Evolutionary conservation across 164 flowering plant genomes (phyloP).

Genomic region (Annona squamosa): DNA sequence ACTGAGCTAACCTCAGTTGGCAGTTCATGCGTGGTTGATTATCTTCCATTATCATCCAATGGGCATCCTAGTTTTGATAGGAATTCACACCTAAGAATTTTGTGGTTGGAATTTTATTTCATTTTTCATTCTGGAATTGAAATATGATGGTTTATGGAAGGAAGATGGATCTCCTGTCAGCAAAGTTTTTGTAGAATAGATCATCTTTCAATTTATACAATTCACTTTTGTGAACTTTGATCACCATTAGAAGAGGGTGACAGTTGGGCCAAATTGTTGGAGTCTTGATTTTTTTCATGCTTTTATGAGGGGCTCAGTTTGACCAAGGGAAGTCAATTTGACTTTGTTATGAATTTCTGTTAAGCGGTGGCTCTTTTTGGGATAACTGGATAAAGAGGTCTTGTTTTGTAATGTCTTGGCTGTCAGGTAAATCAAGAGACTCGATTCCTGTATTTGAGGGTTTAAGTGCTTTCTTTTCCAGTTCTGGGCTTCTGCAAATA

Average conservation of each 20-base stretch:
- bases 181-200: not conserved
- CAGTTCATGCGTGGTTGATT: too few species aligned
- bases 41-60: not conserved
- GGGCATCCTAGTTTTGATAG: not conserved
- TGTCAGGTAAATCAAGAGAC: not conserved
- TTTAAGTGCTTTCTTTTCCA: not conserved
- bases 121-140: not conserved
- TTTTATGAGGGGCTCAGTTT: not conserved
- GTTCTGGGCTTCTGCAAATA: not conserved
- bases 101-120: not conserved
- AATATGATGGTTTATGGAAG: not conserved
- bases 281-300: not conserved
- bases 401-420: not conserved
- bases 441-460: not conserved
- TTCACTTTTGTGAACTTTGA: not conserved
- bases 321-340: not conserved
- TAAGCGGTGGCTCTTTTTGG: not conserved
- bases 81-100: not conserved
- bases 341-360: not conserved
- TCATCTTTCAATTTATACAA: not conserved
- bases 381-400: not conserved
- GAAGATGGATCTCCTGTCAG: not conserved
- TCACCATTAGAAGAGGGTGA: not conserved
- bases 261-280: not conserved
- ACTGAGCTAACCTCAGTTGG: too few species aligned